Evolutionary conservation across 1,139 yeast species (phyloP).

Genomic region (Arxiozyma bovina): DNA sequence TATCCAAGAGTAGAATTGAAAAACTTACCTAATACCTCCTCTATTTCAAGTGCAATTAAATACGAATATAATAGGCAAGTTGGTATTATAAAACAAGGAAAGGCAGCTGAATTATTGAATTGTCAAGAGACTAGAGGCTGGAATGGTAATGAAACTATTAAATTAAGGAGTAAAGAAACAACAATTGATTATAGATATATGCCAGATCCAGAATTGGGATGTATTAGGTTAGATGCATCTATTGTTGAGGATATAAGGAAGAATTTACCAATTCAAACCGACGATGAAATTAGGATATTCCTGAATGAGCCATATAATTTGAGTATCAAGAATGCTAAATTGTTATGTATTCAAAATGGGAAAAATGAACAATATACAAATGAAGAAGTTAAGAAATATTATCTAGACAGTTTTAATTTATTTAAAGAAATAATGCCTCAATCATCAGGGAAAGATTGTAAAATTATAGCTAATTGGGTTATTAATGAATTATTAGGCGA

Average conservation of each 20-base stretch:
- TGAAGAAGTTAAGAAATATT: conserved; percentile 46
- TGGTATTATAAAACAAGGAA: conserved; percentile 32
- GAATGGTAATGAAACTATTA: conserved; percentile 65
- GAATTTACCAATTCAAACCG: conserved; percentile 57
- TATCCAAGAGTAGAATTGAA: conserved; percentile 78
- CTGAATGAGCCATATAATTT: conserved; percentile 46
- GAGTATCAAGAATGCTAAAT: conserved; percentile 48
- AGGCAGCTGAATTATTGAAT: conserved; percentile 32
- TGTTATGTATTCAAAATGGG: conserved; percentile 21
- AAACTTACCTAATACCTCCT: conserved; percentile 76
- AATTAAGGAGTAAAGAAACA: conserved; percentile 67
- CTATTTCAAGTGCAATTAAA: conserved; percentile 67
- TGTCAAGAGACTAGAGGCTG: conserved; percentile 84
- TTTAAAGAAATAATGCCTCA: conserved; percentile 23
- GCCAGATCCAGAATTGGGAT: conserved; percentile 87
- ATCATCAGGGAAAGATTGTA: conserved; percentile 26
- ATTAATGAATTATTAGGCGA: conserved; percentile 74
- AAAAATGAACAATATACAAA: conserved; percentile 22
- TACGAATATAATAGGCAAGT: conserved; percentile 71
- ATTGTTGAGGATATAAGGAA: conserved; percentile 35
- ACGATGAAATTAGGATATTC: conserved; percentile 44
- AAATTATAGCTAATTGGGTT: conserved; percentile 65
- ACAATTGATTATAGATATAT: conserved; percentile 84
- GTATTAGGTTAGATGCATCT: conserved; percentile 39
- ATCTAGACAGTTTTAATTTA: conserved; percentile 35